Percentiles rank a stretch among this genome's conserved stretches.
Evolutionary conservation across 805 yeast species (phyloP).

Genomic region (Schwanniomyces polymorphus): DNA sequence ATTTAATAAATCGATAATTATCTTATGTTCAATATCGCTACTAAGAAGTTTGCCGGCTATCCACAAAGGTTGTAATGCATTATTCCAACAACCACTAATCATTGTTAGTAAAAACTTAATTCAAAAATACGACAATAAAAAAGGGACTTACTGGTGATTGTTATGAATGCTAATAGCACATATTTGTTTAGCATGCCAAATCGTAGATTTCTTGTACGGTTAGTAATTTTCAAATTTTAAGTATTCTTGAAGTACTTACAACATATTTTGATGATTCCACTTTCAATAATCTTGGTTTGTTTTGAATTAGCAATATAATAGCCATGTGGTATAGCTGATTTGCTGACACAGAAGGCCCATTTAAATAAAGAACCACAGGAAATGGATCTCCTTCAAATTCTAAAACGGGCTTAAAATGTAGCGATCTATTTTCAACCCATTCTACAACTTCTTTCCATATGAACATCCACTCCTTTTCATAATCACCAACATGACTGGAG

Average conservation of each 20-base stretch:
- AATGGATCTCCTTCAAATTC: slow-evolving; percentile 33
- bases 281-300: slow-evolving; percentile 37
- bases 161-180: slow-evolving; percentile 32
- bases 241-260: slow-evolving; percentile 1
- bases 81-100: slow-evolving; percentile 21
- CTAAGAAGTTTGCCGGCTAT: slow-evolving; percentile 24
- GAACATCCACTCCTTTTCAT: slow-evolving; percentile 37
- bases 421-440: slow-evolving; percentile 39
- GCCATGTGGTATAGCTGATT: slow-evolving; percentile 41
- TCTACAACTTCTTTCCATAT: slow-evolving; percentile 39
- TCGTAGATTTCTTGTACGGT: slow-evolving; percentile 20
- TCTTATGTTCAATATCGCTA: slow-evolving; percentile 22
- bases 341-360: slow-evolving; percentile 36
- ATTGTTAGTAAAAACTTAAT: slow-evolving; percentile 2
- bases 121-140: background rate
- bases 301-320: slow-evolving; percentile 35
- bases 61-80: slow-evolving; percentile 25
- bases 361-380: slow-evolving; percentile 34
- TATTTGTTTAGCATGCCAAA: slow-evolving; percentile 43
- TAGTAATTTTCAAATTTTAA: background rate
- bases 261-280: slow-evolving; percentile 12
- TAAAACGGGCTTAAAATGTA: slow-evolving; percentile 30
- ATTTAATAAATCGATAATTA: slow-evolving; percentile 15
- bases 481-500: slow-evolving; percentile 13
- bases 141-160: slow-evolving; percentile 12